Percentiles rank a stretch among this genome's conserved stretches.
Conservation (phyloP, 2,329 filamentous ascomycete genomes). For the Hypoxylon sp. region DNA sequence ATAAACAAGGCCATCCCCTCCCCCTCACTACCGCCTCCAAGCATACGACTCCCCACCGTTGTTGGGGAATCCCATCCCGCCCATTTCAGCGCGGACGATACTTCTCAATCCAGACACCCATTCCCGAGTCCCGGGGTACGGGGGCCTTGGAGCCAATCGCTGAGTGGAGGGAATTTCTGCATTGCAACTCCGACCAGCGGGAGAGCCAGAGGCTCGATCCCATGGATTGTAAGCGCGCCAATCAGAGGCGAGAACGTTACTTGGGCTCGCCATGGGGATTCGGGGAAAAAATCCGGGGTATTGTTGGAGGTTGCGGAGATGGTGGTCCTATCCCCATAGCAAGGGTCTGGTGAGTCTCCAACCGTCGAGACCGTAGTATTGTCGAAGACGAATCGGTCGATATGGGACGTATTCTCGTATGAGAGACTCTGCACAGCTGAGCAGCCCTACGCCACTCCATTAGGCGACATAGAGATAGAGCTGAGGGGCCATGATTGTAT, state of each 20-base stretch:
- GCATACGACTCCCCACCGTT: constrained; percentile 1
- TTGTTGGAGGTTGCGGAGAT: constrained; percentile 40
- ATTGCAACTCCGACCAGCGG: constrained; percentile 5
- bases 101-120: constrained; percentile 16
- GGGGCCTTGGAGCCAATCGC: constrained; percentile 11
- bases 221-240: constrained; percentile 45
- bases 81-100: constrained; percentile 21
- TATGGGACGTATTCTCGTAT: not conserved
- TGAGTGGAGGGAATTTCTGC: constrained; percentile 48
- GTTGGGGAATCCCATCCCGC: constrained; percentile 7
- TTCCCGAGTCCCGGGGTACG: constrained; percentile 22
- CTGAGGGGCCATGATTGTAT: constrained; percentile 11
- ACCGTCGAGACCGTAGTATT: constrained; percentile 1
- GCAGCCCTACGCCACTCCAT: not conserved
- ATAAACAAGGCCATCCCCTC: constrained; percentile 5
- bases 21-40: not conserved
- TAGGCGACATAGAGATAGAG: constrained; percentile 14
- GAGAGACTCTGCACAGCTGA: constrained; percentile 21
- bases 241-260: constrained; percentile 31
- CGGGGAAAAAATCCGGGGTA: constrained; percentile 38
- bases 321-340: not conserved
- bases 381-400: not conserved
- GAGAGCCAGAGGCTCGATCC: not conserved
- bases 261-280: constrained; percentile 26
- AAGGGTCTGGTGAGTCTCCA: not conserved